Evolutionary conservation across 768 basidiomycete species (phyloP).

Genomic region (Amanita thiersii): DNA sequence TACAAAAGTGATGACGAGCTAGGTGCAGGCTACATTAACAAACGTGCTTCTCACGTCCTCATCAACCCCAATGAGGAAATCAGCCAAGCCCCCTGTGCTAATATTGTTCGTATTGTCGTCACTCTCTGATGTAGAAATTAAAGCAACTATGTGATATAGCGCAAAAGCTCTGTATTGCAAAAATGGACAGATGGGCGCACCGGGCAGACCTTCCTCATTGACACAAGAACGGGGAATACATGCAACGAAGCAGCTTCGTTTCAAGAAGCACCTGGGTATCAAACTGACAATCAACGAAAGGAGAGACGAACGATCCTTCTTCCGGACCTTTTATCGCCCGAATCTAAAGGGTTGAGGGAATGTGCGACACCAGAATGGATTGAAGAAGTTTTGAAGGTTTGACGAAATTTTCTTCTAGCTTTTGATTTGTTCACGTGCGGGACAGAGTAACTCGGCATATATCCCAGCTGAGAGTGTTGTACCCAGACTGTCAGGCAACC

Average conservation of each 20-base stretch:
- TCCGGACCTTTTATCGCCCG: not conserved
- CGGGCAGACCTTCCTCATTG: conserved; percentile 48
- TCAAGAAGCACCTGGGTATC: conserved; percentile 4
- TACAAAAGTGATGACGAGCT: conserved; percentile 7
- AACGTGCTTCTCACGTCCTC: not conserved
- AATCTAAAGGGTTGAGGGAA: conserved; percentile 9
- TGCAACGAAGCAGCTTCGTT: conserved; percentile 23
- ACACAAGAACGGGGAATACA: conserved; percentile 67
- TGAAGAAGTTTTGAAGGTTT: conserved; percentile 47
- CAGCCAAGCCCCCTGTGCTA: not conserved
- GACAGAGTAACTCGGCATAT: conserved; percentile 53
- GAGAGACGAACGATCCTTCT: conserved; percentile 19
- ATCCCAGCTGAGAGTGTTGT: conserved; percentile 38
- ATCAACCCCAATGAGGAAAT: not conserved
- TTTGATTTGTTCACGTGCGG: not conserved
- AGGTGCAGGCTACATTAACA: not conserved
- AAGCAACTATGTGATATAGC: conserved; percentile 10
- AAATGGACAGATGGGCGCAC: conserved; percentile 60
- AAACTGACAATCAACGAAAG: conserved; percentile 9
- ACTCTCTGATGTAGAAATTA: not conserved
- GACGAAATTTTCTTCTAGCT: conserved; percentile 5
- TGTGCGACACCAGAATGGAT: conserved; percentile 54
- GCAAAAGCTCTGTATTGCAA: conserved; percentile 1
- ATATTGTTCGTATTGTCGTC: conserved; percentile 1
- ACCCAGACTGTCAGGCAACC: conserved; percentile 14